Percentiles rank a stretch among this genome's conserved stretches.
phyloP scores from a whole-genome alignment of 148 eudicot genomes.

The Vaccinium macrocarpon region DNA sequence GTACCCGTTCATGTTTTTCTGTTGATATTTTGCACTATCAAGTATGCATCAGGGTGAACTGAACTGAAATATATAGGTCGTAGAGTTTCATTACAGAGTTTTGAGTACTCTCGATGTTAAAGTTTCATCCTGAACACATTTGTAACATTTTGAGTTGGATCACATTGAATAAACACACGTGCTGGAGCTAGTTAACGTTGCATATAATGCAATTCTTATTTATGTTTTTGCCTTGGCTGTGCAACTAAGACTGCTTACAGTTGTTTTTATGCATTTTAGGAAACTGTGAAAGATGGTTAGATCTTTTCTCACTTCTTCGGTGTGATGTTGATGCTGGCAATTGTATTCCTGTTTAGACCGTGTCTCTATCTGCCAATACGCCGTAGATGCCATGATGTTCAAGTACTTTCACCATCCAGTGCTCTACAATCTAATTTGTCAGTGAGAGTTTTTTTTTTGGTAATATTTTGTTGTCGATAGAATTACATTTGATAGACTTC shows the following conservation, averaged over 20 bases:
- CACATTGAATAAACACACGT: neutral
- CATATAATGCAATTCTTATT: neutral
- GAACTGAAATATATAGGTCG: neutral
- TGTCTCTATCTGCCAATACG: neutral
- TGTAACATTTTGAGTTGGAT: neutral
- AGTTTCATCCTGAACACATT: neutral
- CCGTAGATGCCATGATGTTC: neutral
- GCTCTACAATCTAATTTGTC: neutral
- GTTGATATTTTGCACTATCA: neutral
- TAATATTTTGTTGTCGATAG: neutral
- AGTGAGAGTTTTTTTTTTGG: neutral
- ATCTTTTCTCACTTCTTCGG: neutral
- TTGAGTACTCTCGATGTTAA: neutral
- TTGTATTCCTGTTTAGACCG: neutral
- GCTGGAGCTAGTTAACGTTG: conserved; percentile 2
- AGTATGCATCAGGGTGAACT: neutral
- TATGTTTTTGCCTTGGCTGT: neutral
- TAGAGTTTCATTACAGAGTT: neutral
- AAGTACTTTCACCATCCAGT: neutral
- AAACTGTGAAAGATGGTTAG: neutral
- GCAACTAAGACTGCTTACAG: neutral
- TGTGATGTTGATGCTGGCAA: no score
- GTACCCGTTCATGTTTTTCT: neutral
- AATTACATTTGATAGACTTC: no score
- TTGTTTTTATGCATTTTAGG: neutral